Conservation (phyloP, 2,329 filamentous ascomycete species). For the Monosporascus sp. region DNA sequence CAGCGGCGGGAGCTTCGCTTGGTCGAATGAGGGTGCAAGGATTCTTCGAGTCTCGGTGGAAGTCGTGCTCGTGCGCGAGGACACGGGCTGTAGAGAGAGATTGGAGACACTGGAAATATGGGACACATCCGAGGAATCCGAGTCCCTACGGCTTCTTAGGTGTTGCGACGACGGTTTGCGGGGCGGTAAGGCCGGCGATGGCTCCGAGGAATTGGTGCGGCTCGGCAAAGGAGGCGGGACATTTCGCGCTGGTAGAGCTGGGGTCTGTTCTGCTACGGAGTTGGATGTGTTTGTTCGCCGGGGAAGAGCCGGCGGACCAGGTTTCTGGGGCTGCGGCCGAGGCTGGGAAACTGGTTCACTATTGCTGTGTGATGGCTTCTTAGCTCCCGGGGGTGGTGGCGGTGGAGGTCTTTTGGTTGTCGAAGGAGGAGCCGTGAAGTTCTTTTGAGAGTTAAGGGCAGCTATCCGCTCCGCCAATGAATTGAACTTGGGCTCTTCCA, state of each 20-base stretch:
- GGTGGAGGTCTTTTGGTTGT: slow-evolving; percentile 34
- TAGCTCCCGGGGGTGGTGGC: slow-evolving; percentile 40
- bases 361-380: slow-evolving; percentile 19
- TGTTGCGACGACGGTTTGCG: slow-evolving; percentile 43
- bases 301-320: slow-evolving; percentile 32
- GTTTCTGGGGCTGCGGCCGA: slow-evolving; percentile 28
- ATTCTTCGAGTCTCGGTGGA: slow-evolving; percentile 43
- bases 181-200: slow-evolving; percentile 45
- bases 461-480: slow-evolving; percentile 59
- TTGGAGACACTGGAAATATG: slow-evolving; percentile 49
- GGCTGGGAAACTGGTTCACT: slow-evolving; percentile 33
- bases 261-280: slow-evolving; percentile 16
- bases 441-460: slow-evolving; percentile 57
- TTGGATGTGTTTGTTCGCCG: slow-evolving; percentile 29
- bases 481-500: slow-evolving; percentile 57
- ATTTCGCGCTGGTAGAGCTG: slow-evolving; percentile 21
- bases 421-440: slow-evolving; percentile 40
- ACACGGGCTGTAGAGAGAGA: slow-evolving; percentile 42
- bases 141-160: slow-evolving; percentile 43
- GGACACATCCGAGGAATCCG: slow-evolving; percentile 54
- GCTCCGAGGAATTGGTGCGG: slow-evolving; percentile 32
- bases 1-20: slow-evolving; percentile 51
- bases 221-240: slow-evolving; percentile 33
- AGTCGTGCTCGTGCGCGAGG: slow-evolving; percentile 43
- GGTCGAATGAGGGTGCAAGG: slow-evolving; percentile 51